phyloP scores from a whole-genome alignment of 176 grass and related monocot genomes.

The Metroxylon sagu region DNA sequence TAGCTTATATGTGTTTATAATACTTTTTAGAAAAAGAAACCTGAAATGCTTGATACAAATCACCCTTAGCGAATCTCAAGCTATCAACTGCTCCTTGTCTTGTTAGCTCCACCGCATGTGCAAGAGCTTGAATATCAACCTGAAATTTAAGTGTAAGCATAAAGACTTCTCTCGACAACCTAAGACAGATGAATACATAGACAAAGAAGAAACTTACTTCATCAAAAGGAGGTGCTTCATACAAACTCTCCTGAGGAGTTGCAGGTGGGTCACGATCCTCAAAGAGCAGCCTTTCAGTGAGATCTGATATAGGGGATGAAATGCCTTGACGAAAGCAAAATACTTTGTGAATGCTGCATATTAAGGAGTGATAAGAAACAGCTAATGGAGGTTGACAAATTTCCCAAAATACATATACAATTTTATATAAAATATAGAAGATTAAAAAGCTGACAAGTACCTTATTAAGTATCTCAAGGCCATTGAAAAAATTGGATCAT shows the following conservation, averaged over 20 bases:
- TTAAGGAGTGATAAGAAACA: constrained; percentile 24
- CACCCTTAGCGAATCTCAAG: constrained; percentile 95
- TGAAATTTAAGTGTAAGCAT: constrained; percentile 30
- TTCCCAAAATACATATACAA: background rate
- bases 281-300: constrained; percentile 69
- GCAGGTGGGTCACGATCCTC: constrained; percentile 83
- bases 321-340: constrained; percentile 78
- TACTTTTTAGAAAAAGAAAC: constrained; percentile 11
- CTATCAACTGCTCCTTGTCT: constrained; percentile 94
- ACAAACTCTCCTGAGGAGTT: constrained; percentile 58
- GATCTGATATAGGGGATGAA: constrained; percentile 81
- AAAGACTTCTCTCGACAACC: constrained; percentile 20
- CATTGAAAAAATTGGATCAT: constrained; percentile 93
- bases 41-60: constrained; percentile 95
- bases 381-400: constrained; percentile 1
- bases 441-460: constrained; percentile 24
- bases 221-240: constrained; percentile 86
- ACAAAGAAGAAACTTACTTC: constrained; percentile 44
- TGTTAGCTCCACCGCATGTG: constrained; percentile 93
- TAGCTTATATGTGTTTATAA: too few relatives aligned
- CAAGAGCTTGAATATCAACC: constrained; percentile 98
- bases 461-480: constrained; percentile 92
- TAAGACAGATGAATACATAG: constrained; percentile 13
- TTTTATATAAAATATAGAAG: constrained; percentile 15
- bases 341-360: constrained; percentile 85